phyloP scores from a whole-genome alignment of 1,139 yeast genomes.

The Hemisphaericaspora xylanilytica region DNA sequence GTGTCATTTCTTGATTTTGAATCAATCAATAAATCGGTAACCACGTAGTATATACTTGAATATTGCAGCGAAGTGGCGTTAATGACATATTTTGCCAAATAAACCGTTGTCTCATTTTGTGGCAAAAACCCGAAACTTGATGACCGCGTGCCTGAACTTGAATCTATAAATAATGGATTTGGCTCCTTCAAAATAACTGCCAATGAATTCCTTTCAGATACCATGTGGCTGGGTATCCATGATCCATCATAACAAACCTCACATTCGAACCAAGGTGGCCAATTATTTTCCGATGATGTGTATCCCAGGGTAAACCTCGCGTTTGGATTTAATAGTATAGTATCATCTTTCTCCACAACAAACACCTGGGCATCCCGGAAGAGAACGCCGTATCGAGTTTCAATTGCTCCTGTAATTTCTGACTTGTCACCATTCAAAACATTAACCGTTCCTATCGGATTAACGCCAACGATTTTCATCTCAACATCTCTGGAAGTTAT shows the following conservation, averaged over 20 bases:
- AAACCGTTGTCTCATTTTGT: constrained; percentile 41
- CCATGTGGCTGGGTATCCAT: constrained; percentile 48
- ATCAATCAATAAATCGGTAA: constrained; percentile 64
- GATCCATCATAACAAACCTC: constrained; percentile 75
- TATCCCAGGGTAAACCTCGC: constrained; percentile 28
- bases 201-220: constrained; percentile 63
- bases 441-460: constrained; percentile 47
- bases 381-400: constrained; percentile 67
- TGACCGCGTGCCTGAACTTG: constrained; percentile 12
- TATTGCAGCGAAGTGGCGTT: constrained; percentile 76
- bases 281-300: constrained; percentile 28
- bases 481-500: constrained; percentile 73
- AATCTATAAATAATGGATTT: constrained; percentile 49
- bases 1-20: constrained; percentile 60
- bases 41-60: constrained; percentile 59
- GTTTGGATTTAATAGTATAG: constrained; percentile 16
- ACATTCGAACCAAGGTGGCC: constrained; percentile 85
- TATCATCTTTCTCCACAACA: constrained; percentile 49
- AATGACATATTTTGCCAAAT: constrained; percentile 67
- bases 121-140: not conserved
- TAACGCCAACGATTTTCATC: constrained; percentile 58
- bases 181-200: constrained; percentile 65
- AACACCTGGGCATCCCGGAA: constrained; percentile 71
- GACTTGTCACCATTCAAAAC: constrained; percentile 31
- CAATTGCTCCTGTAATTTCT: constrained; percentile 51